Evolutionary conservation across 2,329 filamentous ascomycete genomes (phyloP).

Genomic region (Penicillium rolfsii): DNA sequence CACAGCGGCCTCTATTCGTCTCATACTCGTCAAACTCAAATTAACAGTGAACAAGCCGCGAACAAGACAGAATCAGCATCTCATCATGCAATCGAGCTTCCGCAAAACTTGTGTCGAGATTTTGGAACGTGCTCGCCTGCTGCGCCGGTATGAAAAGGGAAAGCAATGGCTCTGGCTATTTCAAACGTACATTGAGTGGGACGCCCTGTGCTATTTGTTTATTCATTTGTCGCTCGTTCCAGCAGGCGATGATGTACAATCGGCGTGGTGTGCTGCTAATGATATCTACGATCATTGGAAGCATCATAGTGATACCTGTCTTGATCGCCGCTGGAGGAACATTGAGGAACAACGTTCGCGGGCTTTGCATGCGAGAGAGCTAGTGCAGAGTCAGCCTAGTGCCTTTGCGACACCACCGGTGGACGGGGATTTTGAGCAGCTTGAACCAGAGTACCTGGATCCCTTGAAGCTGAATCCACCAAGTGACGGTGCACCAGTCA

Average conservation of each 20-base stretch:
- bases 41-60: constrained; percentile 18
- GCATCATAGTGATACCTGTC: neutral
- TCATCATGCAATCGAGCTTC: constrained; percentile 10
- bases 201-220: constrained; percentile 21
- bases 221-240: constrained; percentile 15
- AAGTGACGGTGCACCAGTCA: neutral
- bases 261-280: constrained; percentile 15
- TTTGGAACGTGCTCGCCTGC: constrained; percentile 17
- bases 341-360: constrained; percentile 21
- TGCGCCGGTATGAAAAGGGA: constrained; percentile 21
- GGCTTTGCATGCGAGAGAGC: constrained; percentile 13
- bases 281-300: constrained; percentile 25
- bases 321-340: constrained; percentile 16
- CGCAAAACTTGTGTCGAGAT: constrained; percentile 21
- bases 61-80: neutral
- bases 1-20: constrained; percentile 14
- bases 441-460: neutral
- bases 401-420: neutral
- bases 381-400: neutral
- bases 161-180: constrained; percentile 27
- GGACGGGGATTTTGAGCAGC: neutral
- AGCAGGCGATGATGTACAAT: neutral
- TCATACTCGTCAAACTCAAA: constrained; percentile 23
- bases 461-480: neutral
- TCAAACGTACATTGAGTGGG: constrained; percentile 29